Evolutionary conservation across 306 rosid genomes (phyloP), one percentile per base, ranked within the genome.

Genomic region (Begonia masoniana): DNA sequence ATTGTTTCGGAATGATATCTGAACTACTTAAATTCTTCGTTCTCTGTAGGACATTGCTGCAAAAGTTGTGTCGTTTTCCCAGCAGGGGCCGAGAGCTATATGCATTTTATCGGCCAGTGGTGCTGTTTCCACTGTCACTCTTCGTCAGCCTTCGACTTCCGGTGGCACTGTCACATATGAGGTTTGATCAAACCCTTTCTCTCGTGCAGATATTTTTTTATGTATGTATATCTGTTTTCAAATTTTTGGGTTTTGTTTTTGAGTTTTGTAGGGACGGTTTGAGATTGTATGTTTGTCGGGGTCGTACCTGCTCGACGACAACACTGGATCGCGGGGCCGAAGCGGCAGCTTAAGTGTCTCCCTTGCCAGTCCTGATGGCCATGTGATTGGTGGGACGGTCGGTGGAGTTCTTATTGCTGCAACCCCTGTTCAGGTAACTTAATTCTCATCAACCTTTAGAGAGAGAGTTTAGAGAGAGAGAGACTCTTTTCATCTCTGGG

Each of bases 161-260:
- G 95, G 96, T 49, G 99, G 96, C 75, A 63, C 87, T 1, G 96
- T 86, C 75, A 92, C 95, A 56, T 86, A 81, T 4, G 96, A 92
- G 95, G 99, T 83, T 49, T 41, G 68, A n/a, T 52, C 55, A 17
- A n/a, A 14, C 35, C 11, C 35, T 15, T 36, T 15, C 21, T 15
- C 12, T 15, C 41, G 13, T 12, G 11, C 15, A 50, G 7, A 15
- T 36, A 7, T 15, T 39, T 7, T 16, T 42, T 4, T 6, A 17
- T 15, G 21, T 13, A 3, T 52, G 7, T 49, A 4, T 5, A 7
- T 50, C 16, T 0, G 19, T 17, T 19, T 17, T 50, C 35, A 35
- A 43, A 10, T 43, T 52, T 49, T 16, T 49, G 15, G 54, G 62
- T 12, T 56, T 46, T 62, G 46, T 66, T 43, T 74, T 63, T 59